Evolutionary conservation across 345 rosid species (phyloP), one percentile per base, ranked within the genome.

Genomic region (Aquilaria sinensis): DNA sequence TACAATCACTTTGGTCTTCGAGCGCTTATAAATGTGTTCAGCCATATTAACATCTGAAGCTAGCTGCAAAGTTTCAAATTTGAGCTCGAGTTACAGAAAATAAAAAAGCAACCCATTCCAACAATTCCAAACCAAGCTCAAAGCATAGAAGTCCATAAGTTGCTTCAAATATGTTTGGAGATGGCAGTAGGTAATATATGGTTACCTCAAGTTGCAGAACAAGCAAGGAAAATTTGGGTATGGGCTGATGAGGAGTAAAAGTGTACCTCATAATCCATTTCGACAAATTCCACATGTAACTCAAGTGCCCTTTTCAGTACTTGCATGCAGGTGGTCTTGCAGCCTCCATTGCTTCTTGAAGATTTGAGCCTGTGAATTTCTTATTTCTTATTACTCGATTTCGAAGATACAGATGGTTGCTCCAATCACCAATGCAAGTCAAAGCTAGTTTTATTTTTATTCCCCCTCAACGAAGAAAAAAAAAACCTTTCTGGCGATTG

Each of bases 191-290:
- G 16, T n/a, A 12, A 6, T 7, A 23, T 23, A 23, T 23, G 23
- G 23, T 23, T 23, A 0, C 23, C 23, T 23, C 23, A 23, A 23
- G 23, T 23, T 23, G 23, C 23, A 23, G 8, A 23, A 34, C 5
- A 57, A 32, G 6, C n/a, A 57, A 32, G 8, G 4, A 31, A 31
- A 16, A 57, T 6, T 16, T 16, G 9, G 30, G 15, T 15, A 51
- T 29, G 11, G 31, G 14, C 31, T 23, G 23, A 23, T 23, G 23
- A 23, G 23, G 23, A 23, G 23, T 23, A 23, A 23, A 23, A 37
- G 61, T 14, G 16, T 65, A 79, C 83, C 83, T 79, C 77, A 15
- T 64, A 79, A 64, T 75, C 83, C 70, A 79, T 70, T 70, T 79
- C 83, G 4, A 79, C 75, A 62, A 79, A 79, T 45, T 75, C 77